A percentile compares a stretch with the other conserved stretches of the same genome.
phyloP scores from a whole-genome alignment of 1,284 basidiomycete species.

The Flammula alnicola region DNA sequence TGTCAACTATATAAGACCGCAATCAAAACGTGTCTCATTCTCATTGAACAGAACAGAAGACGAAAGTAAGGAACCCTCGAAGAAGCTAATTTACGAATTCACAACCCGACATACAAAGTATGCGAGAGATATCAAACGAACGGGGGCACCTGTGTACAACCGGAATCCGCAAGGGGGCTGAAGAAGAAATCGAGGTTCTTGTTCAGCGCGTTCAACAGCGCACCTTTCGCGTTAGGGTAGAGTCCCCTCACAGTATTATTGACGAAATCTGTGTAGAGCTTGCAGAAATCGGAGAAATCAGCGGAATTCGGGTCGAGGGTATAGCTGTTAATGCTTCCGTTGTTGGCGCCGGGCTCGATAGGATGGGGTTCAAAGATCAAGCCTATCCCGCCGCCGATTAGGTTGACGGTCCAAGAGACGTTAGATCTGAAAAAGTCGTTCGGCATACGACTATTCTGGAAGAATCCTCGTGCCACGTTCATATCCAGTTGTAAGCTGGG shows the following conservation, averaged over 20 bases:
- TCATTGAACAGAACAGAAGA: too few species aligned
- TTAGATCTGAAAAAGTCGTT: conserved; percentile 15
- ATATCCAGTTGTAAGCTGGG: conserved; percentile 12
- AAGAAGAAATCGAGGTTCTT: conserved; percentile 12
- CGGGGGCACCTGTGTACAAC: neutral
- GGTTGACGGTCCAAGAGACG: neutral
- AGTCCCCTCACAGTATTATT: conserved; percentile 20
- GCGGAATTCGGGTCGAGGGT: conserved; percentile 19
- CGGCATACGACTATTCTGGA: conserved; percentile 20
- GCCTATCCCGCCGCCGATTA: conserved; percentile 10
- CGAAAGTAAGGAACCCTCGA: too few species aligned
- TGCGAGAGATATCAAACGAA: neutral
- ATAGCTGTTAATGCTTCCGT: conserved; percentile 18
- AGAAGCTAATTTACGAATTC: too few species aligned
- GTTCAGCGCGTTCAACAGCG: conserved; percentile 19
- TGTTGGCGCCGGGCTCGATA: conserved; percentile 22
- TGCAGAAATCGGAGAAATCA: conserved; percentile 15
- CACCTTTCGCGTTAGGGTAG: conserved; percentile 23
- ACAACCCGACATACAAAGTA: neutral
- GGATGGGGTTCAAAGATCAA: conserved; percentile 13
- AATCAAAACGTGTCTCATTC: too few species aligned
- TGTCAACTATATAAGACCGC: too few species aligned
- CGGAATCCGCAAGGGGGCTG: neutral
- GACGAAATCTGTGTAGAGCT: conserved; percentile 22
- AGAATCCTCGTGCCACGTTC: conserved; percentile 19